These are phyloP conservation scores for Saturnispora sekii DNA, from an alignment of 805 yeast genomes.

Conservation along the genomic window DNA sequence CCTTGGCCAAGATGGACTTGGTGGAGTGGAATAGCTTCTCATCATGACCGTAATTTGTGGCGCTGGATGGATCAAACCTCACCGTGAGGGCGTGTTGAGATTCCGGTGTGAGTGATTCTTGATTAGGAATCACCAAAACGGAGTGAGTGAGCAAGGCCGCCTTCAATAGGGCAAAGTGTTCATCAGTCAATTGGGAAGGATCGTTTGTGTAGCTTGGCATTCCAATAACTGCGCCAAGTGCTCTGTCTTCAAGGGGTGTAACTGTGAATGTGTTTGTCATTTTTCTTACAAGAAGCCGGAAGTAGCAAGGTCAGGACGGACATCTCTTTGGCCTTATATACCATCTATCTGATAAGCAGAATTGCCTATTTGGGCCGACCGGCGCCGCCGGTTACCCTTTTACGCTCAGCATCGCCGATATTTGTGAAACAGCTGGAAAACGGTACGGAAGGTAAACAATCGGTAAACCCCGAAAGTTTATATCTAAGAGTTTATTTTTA, in stretches of 20 bases:
- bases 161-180: constrained; percentile 51
- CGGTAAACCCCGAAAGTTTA: no score
- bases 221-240: constrained; percentile 60
- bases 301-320: background rate
- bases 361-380: constrained; percentile 6
- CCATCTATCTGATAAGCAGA: background rate
- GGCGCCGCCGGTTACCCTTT: constrained; percentile 1
- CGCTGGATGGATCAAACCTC: constrained; percentile 66
- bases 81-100: constrained; percentile 71
- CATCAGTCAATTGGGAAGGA: constrained; percentile 57
- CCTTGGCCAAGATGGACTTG: constrained; percentile 64
- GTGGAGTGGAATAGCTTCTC: constrained; percentile 56
- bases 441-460: no score
- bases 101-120: constrained; percentile 55
- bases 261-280: constrained; percentile 21
- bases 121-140: constrained; percentile 68
- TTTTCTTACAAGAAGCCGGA: background rate
- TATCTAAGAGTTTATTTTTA: no score
- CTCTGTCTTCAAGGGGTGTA: constrained; percentile 38
- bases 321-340: background rate
- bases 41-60: constrained; percentile 75
- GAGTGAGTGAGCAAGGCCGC: constrained; percentile 59
- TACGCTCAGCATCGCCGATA: background rate
- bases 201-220: constrained; percentile 66
- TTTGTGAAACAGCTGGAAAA: no score